Evolutionary conservation across 108 stramenopile genomes (phyloP).

Genomic region (Chaetoceros tenuissimus): DNA sequence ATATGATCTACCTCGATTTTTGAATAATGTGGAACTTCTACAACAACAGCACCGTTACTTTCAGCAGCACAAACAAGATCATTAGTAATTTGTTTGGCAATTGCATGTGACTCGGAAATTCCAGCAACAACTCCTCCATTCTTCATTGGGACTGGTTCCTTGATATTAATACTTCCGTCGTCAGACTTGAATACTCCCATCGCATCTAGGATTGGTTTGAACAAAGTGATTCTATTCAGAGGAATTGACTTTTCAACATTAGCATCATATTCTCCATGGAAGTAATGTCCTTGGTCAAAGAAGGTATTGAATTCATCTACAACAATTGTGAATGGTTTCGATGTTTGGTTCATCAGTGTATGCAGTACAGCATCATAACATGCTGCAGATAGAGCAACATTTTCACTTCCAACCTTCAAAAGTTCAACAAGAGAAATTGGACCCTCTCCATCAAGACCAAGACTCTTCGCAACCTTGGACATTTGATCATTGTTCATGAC

Average conservation of each 20-base stretch:
- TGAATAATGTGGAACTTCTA: slow-evolving; percentile 59
- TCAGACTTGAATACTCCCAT: slow-evolving; percentile 45
- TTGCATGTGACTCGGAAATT: slow-evolving; percentile 52
- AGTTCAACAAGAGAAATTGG: slow-evolving; percentile 36
- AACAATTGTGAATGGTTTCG: slow-evolving; percentile 62
- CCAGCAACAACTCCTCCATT: slow-evolving; percentile 66
- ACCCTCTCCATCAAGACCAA: slow-evolving; percentile 5
- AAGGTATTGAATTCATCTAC: slow-evolving; percentile 77
- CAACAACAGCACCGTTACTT: slow-evolving; percentile 13
- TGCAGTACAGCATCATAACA: slow-evolving; percentile 55
- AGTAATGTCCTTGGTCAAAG: slow-evolving; percentile 71
- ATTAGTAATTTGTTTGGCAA: slow-evolving; percentile 37
- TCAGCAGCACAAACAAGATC: slow-evolving; percentile 36
- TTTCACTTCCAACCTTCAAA: slow-evolving; percentile 37
- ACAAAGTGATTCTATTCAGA: slow-evolving; percentile 52
- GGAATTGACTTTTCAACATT: slow-evolving; percentile 57
- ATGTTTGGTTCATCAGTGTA: slow-evolving; percentile 53
- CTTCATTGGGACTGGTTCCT: slow-evolving; percentile 26
- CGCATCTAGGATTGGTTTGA: slow-evolving; percentile 59
- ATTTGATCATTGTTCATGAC: slow-evolving; percentile 54
- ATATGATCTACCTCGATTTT: slow-evolving; percentile 70
- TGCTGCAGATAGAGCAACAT: slow-evolving; percentile 39
- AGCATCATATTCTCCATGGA: slow-evolving; percentile 70
- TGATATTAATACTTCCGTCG: slow-evolving; percentile 10
- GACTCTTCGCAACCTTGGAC: slow-evolving; percentile 5